These are phyloP conservation scores for Aspergillus egyptiacus DNA, from an alignment of 495 filamentous ascomycete species.

Conservation along the genomic window DNA sequence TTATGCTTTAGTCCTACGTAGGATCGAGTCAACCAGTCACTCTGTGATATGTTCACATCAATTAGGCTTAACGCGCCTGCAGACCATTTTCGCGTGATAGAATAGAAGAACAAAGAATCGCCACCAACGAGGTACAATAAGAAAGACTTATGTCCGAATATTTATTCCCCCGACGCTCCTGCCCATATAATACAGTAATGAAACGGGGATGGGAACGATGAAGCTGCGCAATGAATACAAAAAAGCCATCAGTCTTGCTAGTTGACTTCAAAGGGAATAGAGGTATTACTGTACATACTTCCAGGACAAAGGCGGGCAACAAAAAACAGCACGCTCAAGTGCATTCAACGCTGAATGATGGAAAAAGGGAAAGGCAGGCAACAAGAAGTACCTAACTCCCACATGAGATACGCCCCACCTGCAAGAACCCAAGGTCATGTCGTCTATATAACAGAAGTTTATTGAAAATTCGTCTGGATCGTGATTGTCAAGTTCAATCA, in stretches of 20 bases:
- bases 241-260: not conserved
- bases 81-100: not conserved
- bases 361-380: constrained; percentile 5
- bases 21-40: too few species aligned
- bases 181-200: constrained; percentile 16
- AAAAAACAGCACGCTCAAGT: constrained; percentile 8
- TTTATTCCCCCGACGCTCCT: constrained; percentile 7
- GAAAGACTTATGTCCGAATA: constrained; percentile 7
- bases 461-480: not conserved
- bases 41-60: too few species aligned
- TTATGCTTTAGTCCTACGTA: too few species aligned
- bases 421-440: constrained; percentile 17
- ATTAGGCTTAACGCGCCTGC: too few species aligned
- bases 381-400: constrained; percentile 12
- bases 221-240: constrained; percentile 5
- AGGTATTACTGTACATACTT: not conserved
- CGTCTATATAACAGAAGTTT: constrained; percentile 12
- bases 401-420: constrained; percentile 9
- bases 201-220: not conserved
- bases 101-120: not conserved
- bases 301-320: not conserved
- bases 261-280: not conserved
- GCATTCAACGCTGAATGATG: not conserved
- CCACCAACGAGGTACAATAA: constrained; percentile 1
- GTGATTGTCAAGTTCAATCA: constrained; percentile 30